phyloP scores from a whole-genome alignment of 495 filamentous ascomycete species.

The Penicillium samsonianum region DNA sequence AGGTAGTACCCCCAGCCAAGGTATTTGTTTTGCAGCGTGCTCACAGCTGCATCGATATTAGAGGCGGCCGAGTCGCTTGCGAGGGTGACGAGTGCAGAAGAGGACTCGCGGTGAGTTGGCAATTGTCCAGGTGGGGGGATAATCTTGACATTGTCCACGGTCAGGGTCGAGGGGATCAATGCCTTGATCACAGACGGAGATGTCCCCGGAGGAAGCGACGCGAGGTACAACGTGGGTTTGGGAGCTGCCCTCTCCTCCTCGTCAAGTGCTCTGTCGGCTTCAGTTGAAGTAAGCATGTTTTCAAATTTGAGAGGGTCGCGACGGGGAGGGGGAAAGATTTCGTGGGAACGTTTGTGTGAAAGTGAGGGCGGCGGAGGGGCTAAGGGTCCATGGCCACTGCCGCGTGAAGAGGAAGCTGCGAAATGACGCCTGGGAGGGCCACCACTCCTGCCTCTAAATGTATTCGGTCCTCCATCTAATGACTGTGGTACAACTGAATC shows the following conservation, averaged over 20 bases:
- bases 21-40: slow-evolving; percentile 78
- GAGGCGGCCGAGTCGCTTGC: slow-evolving; percentile 80
- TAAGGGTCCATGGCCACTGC: slow-evolving; percentile 75
- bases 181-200: slow-evolving; percentile 74
- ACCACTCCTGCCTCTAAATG: slow-evolving; percentile 41
- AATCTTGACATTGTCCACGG: slow-evolving; percentile 76
- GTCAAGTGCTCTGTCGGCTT: slow-evolving; percentile 49
- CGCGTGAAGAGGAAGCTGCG: slow-evolving; percentile 50
- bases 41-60: slow-evolving; percentile 82
- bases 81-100: slow-evolving; percentile 80
- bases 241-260: slow-evolving; percentile 73
- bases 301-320: slow-evolving; percentile 25
- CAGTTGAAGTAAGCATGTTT: slow-evolving; percentile 23
- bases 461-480: slow-evolving; percentile 30
- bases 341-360: slow-evolving; percentile 53
- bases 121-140: slow-evolving; percentile 60
- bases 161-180: slow-evolving; percentile 65
- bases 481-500: slow-evolving; percentile 36
- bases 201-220: slow-evolving; percentile 60
- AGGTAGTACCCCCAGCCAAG: slow-evolving; percentile 87
- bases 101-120: slow-evolving; percentile 70
- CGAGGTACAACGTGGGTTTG: slow-evolving; percentile 84
- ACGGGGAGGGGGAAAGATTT: slow-evolving; percentile 43
- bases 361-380: slow-evolving; percentile 60
- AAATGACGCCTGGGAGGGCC: slow-evolving; percentile 58